Base-by-base conservation (phyloP, 495 filamentous ascomycete species). In the Apiosordaria backusii region DNA sequence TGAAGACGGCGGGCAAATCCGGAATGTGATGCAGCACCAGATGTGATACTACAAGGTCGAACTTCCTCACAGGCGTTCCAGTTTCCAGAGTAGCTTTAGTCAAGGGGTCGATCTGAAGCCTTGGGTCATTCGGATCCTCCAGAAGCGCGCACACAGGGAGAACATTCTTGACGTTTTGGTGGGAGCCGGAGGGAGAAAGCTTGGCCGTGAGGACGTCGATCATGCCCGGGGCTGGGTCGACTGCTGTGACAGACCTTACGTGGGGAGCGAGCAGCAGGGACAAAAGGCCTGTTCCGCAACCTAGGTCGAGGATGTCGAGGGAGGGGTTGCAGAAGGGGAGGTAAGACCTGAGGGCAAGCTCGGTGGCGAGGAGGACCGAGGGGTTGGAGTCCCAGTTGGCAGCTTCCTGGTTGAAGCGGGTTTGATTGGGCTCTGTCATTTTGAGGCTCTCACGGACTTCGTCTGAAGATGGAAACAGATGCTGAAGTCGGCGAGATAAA, bases 21-120 rank as follows among this genome's bases (percentile, higher is more conserved):
- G 82, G 78, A 23, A 87, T 79, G 68, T 87, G 84, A 63, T 87
- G 84, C 24, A 87, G 76, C 7, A 84, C 81, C 4, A 87, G 74
- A 65, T 87, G 83, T 4, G 74, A 79, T 3, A 83, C 69, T 23
- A 85, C 75, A 7, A 86, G 70, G 55, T 85, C 81, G 68, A 86
- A 85, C 6, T 65, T 50, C 13, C 64, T 26, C 4, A 23, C 25
- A 1, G n/a, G 18, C 16, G 35, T 45, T 2, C 10, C 35, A 45
- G 35, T 10, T 45, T 13, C 35, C 35, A 40, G 13, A 3, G 25
- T 2, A 4, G 65, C 25, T 0, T 54, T 66, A 68, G 67, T 61
- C 29, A 64, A 67, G 3, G 72, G 70, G 23, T 70, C 67, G 10
- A 40, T n/a, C 2, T 35, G 35, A n/a, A 70, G 73, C 67, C 40